A percentile compares a stretch with the other conserved stretches of the same genome.
Evolutionary conservation across 2,329 filamentous ascomycete genomes (phyloP).

Genomic region (Xylaria sp.): DNA sequence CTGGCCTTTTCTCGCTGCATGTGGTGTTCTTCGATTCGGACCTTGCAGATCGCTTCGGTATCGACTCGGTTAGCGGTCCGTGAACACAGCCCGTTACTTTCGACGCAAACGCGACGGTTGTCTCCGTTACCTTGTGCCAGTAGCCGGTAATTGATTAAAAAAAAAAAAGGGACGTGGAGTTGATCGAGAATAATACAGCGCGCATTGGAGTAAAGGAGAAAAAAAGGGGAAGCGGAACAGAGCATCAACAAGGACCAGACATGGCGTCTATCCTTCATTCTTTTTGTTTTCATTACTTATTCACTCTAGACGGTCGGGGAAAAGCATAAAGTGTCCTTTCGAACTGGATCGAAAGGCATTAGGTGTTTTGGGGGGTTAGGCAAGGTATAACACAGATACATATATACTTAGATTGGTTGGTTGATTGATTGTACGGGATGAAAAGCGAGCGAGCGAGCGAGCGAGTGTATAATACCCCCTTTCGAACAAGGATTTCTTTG

Average conservation of each 20-base stretch:
- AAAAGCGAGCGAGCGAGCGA: neutral
- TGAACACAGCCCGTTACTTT: neutral
- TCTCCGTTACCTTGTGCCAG: too few relatives aligned
- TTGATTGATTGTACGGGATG: slow-evolving; percentile 5
- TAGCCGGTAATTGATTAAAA: too few relatives aligned
- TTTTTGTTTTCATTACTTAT: neutral
- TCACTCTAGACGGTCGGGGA: neutral
- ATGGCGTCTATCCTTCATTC: neutral
- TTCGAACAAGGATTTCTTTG: neutral
- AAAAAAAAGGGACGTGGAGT: too few relatives aligned
- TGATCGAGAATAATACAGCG: slow-evolving; percentile 1
- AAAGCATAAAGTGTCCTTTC: slow-evolving; percentile 6
- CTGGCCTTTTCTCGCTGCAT: neutral
- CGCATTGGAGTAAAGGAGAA: slow-evolving; percentile 1
- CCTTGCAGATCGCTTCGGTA: neutral
- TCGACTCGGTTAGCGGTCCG: neutral
- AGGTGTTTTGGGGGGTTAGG: neutral
- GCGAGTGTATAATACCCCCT: slow-evolving; percentile 15
- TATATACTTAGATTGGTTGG: neutral
- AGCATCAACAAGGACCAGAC: neutral
- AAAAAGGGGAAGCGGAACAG: neutral
- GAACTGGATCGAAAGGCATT: neutral
- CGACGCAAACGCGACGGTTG: too few relatives aligned
- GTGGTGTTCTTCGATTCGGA: neutral
- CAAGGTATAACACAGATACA: neutral